Percentiles rank a stretch among this genome's conserved stretches.
These are phyloP conservation scores for Linnemannia hyalina DNA, from an alignment of 192 early-diverging fungal genomes.

Conservation along the genomic window DNA sequence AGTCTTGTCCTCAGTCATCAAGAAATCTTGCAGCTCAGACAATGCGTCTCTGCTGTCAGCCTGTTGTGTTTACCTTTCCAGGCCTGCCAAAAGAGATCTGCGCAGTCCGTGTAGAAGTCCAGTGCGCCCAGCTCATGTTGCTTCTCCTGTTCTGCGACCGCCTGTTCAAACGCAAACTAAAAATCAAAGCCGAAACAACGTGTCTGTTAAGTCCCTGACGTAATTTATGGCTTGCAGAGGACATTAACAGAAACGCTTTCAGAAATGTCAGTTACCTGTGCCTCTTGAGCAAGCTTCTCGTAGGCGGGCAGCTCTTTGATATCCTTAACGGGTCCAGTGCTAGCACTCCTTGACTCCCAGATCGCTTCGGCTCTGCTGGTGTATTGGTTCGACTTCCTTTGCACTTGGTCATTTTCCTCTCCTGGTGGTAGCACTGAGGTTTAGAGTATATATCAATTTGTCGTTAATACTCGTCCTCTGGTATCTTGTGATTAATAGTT, in stretches of 20 bases:
- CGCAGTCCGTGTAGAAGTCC: constrained; percentile 64
- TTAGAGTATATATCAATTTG: too few relatives aligned
- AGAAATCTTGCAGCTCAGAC: neutral
- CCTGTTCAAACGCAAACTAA: constrained; percentile 54
- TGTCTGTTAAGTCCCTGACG: too few relatives aligned
- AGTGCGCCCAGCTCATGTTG: constrained; percentile 60
- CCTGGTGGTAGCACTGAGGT: constrained; percentile 34
- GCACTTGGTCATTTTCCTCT: constrained; percentile 31
- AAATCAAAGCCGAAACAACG: neutral
- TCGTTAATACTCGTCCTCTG: neutral
- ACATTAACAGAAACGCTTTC: neutral
- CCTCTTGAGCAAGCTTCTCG: constrained; percentile 48
- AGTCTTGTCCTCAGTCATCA: too few relatives aligned
- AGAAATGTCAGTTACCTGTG: constrained; percentile 22
- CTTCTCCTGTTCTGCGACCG: constrained; percentile 47
- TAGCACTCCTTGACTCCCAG: constrained; percentile 47
- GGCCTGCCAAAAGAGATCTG: constrained; percentile 60
- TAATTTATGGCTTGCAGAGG: neutral
- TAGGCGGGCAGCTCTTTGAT: constrained; percentile 36
- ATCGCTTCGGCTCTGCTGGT: constrained; percentile 37
- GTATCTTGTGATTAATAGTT: neutral
- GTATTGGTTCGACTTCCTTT: constrained; percentile 28
- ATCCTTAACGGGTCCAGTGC: constrained; percentile 33
- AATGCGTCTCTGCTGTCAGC: neutral
- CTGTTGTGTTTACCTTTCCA: constrained; percentile 55